Evolutionary conservation across 306 rosid species (phyloP), one percentile per base, ranked within the genome.

Genomic region (Prunus davidiana): DNA sequence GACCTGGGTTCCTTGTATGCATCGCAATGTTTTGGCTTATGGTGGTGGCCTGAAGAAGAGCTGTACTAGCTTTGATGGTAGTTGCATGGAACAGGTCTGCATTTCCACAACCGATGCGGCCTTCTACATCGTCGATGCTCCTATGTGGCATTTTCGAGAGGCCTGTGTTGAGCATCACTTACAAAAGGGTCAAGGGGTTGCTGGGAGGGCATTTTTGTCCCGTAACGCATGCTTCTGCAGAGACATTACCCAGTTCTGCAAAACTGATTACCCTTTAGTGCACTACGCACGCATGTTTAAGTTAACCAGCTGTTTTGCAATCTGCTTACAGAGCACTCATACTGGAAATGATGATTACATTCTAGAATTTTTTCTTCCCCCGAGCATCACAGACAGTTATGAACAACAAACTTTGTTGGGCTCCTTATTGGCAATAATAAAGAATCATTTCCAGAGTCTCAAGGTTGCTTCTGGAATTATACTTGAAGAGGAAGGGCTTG

Each of bases 1-100:
- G 88, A 91, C 97, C n/a, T 91, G 98, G 98, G 91, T 93, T 83
- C 97, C 98, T 0, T 93, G 97, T 71, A 85, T 82, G 93, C 93
- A 90, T 75, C 82, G 96, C 32, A 90, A 84, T 63, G 93, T 93
- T 78, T 83, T 93, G 79, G 92, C 93, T 46, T 55, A 88, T 27
- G 98, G 93, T 19, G 96, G 97, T 28, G 98, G 97, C 75, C 73
- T 82, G 69, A 88, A 83, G 30, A 28, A 89, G 83, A 88, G 58
- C 77, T 93, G 98, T 70, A 87, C 87, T 3, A 88, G 96, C 79
- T 83, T 93, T 74, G 96, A 91, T 77, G 97, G 97, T 38, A 81
- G 81, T 83, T 91, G 94, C 85, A 90, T 84, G 94, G 94, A 89
- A 67, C 90, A 80, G 80, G 87, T 91, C 69, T 93, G 97, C 87